These are phyloP conservation scores for Candida wancherniae DNA, from an alignment of 805 yeast species.

Conservation along the genomic window DNA sequence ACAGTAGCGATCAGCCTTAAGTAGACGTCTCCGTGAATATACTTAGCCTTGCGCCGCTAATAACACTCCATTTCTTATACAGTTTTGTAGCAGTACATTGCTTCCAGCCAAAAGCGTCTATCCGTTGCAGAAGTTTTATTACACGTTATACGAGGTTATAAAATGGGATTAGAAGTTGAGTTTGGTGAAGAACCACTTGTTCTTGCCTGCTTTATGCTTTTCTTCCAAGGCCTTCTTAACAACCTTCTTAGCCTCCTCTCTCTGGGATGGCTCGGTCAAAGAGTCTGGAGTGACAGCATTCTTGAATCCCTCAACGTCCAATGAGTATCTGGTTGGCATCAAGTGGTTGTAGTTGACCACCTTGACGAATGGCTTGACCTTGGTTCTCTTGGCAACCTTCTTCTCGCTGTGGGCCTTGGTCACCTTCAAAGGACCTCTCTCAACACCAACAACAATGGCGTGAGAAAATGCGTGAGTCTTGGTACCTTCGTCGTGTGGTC, in stretches of 20 bases:
- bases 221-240: conserved; percentile 99
- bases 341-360: conserved; percentile 99
- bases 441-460: conserved; percentile 99
- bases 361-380: conserved; percentile 98
- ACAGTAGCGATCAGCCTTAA: too few relatives aligned
- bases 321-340: conserved; percentile 99
- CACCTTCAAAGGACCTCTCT: conserved; percentile 96
- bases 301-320: conserved; percentile 95
- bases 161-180: conserved; percentile 66
- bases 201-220: conserved; percentile 99
- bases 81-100: too few relatives aligned
- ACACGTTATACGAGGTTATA: conserved; percentile 18
- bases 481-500: conserved; percentile 98
- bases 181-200: conserved; percentile 99
- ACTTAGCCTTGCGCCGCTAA: too few relatives aligned
- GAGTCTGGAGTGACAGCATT: conserved; percentile 87
- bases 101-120: too few relatives aligned
- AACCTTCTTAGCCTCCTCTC: conserved; percentile 98
- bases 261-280: conserved; percentile 95
- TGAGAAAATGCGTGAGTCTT: conserved; percentile 98
- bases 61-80: too few relatives aligned
- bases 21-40: too few relatives aligned
- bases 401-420: conserved; percentile 92
- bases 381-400: conserved; percentile 95
- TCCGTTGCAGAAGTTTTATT: conserved; percentile 19